Percentiles rank a stretch among this genome's conserved stretches.
These are phyloP conservation scores for Pelargonium cotyledonis DNA, from an alignment of 441 rosid species.

Conservation along the genomic window DNA sequence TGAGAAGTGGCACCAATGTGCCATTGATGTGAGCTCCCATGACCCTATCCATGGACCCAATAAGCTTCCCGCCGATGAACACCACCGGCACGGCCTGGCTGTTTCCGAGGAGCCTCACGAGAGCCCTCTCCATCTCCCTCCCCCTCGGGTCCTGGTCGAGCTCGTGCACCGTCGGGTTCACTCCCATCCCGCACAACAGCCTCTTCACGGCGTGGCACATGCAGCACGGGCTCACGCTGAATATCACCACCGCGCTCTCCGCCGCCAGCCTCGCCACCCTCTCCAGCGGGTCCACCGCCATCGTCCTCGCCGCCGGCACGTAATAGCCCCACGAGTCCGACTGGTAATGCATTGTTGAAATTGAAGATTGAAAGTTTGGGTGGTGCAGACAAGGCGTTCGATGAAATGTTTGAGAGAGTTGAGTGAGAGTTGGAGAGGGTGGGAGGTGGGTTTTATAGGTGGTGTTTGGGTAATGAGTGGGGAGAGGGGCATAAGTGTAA, in stretches of 20 bases:
- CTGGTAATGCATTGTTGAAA: too few relatives aligned
- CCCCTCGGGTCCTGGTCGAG: background rate
- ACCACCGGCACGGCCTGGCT: background rate
- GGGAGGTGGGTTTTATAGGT: too few relatives aligned
- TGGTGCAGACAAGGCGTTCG: background rate
- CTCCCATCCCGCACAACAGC: background rate
- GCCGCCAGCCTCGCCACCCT: background rate
- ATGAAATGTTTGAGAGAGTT: background rate
- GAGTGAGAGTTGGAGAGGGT: background rate
- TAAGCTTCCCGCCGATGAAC: background rate
- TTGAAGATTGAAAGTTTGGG: too few relatives aligned
- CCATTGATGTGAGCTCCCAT: background rate
- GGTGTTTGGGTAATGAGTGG: too few relatives aligned
- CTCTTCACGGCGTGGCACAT: background rate
- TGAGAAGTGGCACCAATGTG: background rate
- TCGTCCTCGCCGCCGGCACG: too few relatives aligned
- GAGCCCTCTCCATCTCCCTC: background rate
- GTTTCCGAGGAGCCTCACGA: background rate
- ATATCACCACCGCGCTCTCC: slow-evolving; percentile 1
- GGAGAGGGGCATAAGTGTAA: background rate
- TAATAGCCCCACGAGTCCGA: too few relatives aligned
- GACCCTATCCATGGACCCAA: background rate
- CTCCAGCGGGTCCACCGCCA: background rate
- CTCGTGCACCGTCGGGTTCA: slow-evolving; percentile 1
- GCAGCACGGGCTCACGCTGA: background rate